Evolutionary conservation across 208 protist genomes (phyloP).

Genomic region (Angomonas desouzai): DNA sequence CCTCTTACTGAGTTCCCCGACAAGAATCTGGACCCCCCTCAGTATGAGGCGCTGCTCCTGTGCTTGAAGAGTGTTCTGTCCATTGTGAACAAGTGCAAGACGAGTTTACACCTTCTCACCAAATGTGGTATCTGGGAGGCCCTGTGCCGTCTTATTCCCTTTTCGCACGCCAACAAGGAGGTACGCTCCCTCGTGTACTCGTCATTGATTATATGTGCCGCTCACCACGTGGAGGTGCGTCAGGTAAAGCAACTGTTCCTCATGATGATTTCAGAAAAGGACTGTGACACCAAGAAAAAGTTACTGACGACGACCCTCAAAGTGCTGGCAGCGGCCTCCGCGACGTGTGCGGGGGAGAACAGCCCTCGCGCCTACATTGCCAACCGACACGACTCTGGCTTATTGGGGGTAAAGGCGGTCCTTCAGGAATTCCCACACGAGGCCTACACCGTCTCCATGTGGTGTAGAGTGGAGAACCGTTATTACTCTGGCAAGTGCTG

Average conservation of each 20-base stretch:
- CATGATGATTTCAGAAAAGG: slow-evolving; percentile 39
- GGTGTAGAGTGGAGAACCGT: slow-evolving; percentile 47
- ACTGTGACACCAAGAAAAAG: slow-evolving; percentile 24
- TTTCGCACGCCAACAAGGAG: slow-evolving; percentile 2
- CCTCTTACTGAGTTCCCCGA: slow-evolving; percentile 24
- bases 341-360: slow-evolving; percentile 10
- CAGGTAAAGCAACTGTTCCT: slow-evolving; percentile 77
- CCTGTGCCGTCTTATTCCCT: slow-evolving; percentile 43
- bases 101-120: slow-evolving; percentile 47
- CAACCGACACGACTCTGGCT: slow-evolving; percentile 32
- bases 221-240: slow-evolving; percentile 62
- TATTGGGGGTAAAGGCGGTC: slow-evolving; percentile 44
- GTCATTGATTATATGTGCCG: slow-evolving; percentile 41
- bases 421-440: slow-evolving; percentile 57
- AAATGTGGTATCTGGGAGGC: slow-evolving; percentile 50
- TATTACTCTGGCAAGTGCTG: not conserved
- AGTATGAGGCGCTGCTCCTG: slow-evolving; percentile 15
- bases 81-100: slow-evolving; percentile 20
- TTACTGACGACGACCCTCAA: slow-evolving; percentile 49
- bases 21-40: not conserved
- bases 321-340: slow-evolving; percentile 44
- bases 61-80: not conserved
- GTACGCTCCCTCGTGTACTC: not conserved
- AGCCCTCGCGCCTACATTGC: slow-evolving; percentile 24
- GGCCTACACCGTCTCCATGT: slow-evolving; percentile 73